Evolutionary conservation across 163 green algal species (phyloP).

Genomic region (Trebouxiophyceae sp.): DNA sequence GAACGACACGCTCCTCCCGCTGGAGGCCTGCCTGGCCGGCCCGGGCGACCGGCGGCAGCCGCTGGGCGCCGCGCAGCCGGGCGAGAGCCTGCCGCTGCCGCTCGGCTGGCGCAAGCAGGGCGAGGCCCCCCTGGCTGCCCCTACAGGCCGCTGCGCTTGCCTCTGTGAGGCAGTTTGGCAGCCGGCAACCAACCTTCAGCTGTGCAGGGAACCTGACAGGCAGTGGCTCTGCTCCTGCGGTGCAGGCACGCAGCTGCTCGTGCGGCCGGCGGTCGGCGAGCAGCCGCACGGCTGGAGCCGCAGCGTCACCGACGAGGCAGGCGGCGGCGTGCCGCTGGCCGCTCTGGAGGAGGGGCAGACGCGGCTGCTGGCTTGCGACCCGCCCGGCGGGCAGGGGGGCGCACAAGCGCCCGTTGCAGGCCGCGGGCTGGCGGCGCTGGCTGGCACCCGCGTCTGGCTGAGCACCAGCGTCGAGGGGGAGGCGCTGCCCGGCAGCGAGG

Average conservation of each 20-base stretch:
- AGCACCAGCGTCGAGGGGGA: constrained; percentile 44
- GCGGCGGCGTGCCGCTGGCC: constrained; percentile 37
- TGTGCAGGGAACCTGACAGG: too few relatives aligned
- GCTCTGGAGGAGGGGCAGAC: constrained; percentile 52
- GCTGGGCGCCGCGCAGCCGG: constrained; percentile 51
- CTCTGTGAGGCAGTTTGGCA: too few relatives aligned
- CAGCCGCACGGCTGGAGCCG: constrained; percentile 44
- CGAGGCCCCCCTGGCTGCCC: too few relatives aligned
- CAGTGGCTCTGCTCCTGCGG: too few relatives aligned
- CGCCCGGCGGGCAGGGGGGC: constrained; percentile 1
- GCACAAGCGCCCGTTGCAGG: not conserved
- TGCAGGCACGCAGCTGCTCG: constrained; percentile 47
- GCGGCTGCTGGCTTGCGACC: constrained; percentile 46
- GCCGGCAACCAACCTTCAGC: too few relatives aligned
- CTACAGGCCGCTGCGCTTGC: too few relatives aligned
- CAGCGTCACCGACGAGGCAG: constrained; percentile 17
- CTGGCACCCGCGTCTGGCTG: constrained; percentile 10
- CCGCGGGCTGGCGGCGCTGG: constrained; percentile 6
- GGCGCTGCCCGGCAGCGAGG: constrained; percentile 10
- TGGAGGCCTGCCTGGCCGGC: constrained; percentile 53
- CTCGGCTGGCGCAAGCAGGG: constrained; percentile 51
- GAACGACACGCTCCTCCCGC: constrained; percentile 48
- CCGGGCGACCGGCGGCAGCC: constrained; percentile 10
- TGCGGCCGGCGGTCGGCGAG: constrained; percentile 32
- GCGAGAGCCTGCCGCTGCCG: constrained; percentile 53